Evolutionary conservation across 2,329 filamentous ascomycete genomes (phyloP).

Genomic region (Fusarium lyarnte): DNA sequence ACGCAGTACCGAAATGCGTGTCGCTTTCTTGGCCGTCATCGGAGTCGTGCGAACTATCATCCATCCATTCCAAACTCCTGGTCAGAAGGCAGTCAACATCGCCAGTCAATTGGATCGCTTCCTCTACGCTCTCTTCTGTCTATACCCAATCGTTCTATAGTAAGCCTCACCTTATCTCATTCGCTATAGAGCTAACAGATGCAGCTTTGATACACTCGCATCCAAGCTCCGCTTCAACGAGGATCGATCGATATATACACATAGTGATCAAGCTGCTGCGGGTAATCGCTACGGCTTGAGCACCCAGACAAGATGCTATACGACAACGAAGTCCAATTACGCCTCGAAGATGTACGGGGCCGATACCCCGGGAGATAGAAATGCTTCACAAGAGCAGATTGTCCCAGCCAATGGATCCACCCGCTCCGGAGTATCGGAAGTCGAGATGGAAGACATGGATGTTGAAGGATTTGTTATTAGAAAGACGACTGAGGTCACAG

Average conservation of each 20-base stretch:
- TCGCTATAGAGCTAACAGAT: background rate
- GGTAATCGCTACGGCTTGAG: background rate
- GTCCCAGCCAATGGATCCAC: constrained; percentile 19
- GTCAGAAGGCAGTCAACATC: constrained; percentile 48
- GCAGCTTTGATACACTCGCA: constrained; percentile 47
- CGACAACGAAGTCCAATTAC: constrained; percentile 13
- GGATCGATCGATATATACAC: constrained; percentile 12
- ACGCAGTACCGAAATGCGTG: constrained; percentile 51
- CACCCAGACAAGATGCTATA: constrained; percentile 21
- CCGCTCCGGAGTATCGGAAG: constrained; percentile 6
- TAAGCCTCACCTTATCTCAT: constrained; percentile 24
- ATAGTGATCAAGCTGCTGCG: constrained; percentile 4
- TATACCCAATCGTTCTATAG: constrained; percentile 54
- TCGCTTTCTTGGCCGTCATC: constrained; percentile 50
- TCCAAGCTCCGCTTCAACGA: constrained; percentile 44
- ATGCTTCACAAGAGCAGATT: constrained; percentile 19
- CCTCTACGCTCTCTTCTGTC: constrained; percentile 52
- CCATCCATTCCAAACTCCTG: constrained; percentile 50
- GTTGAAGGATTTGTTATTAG: constrained; percentile 28
- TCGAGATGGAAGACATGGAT: constrained; percentile 16
- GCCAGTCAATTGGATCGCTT: constrained; percentile 54
- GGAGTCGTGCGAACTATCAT: constrained; percentile 53
- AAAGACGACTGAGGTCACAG: constrained; percentile 36
- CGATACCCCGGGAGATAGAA: background rate
- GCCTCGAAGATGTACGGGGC: background rate